phyloP scores from a whole-genome alignment of 805 yeast species.

The Lipomyces chichibuensis region DNA sequence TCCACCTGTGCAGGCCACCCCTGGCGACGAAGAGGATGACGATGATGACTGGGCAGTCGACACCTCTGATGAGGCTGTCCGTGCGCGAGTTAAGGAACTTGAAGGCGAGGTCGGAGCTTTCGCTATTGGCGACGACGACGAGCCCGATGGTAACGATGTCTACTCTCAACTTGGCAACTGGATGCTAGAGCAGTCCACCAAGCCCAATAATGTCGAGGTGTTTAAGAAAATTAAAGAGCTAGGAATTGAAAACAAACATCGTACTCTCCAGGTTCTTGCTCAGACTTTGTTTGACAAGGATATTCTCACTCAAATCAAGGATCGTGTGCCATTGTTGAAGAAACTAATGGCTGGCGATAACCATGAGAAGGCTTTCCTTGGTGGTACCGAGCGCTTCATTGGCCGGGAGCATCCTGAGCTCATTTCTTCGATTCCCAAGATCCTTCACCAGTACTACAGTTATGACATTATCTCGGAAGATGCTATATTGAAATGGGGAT shows the following conservation, averaged over 20 bases:
- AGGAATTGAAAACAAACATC: constrained; percentile 69
- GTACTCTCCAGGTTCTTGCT: constrained; percentile 87
- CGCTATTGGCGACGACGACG: constrained; percentile 45
- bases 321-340: constrained; percentile 79
- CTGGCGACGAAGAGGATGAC: constrained; percentile 61
- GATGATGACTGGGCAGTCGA: constrained; percentile 98
- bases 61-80: constrained; percentile 93
- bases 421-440: constrained; percentile 74
- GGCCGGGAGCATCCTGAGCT: constrained; percentile 79
- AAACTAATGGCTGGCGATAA: constrained; percentile 66
- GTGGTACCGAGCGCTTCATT: constrained; percentile 92
- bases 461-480: constrained; percentile 85
- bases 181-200: constrained; percentile 66
- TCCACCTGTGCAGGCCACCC: constrained; percentile 42
- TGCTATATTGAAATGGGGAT: constrained; percentile 79
- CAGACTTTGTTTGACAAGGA: constrained; percentile 75
- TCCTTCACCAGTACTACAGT: constrained; percentile 79
- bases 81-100: constrained; percentile 84
- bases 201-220: constrained; percentile 86
- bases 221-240: constrained; percentile 85
- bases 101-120: constrained; percentile 52
- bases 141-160: constrained; percentile 45
- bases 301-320: constrained; percentile 68
- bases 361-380: constrained; percentile 86
- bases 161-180: constrained; percentile 88